Conservation (phyloP, 2,329 filamentous ascomycete species). For the Penicillium palitans region DNA sequence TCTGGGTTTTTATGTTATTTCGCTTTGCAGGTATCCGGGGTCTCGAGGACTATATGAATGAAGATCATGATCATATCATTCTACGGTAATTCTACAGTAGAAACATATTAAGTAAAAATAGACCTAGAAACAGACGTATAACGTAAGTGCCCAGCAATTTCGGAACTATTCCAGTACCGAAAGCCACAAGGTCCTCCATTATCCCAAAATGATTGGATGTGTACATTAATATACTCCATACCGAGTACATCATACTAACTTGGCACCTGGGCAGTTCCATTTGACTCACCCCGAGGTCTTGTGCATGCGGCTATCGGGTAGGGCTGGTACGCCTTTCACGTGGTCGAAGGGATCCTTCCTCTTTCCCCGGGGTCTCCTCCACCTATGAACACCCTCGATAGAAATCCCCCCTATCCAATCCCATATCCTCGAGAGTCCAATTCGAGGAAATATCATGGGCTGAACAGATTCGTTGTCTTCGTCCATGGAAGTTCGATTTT, state of each 20-base stretch:
- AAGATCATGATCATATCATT: background rate
- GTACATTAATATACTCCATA: background rate
- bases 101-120: background rate
- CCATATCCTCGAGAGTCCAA: background rate
- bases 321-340: constrained; percentile 13
- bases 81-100: background rate
- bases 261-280: background rate
- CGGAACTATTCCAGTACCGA: background rate
- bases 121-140: no score
- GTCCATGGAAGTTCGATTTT: constrained; percentile 1
- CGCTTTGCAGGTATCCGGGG: background rate
- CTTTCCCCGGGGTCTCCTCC: background rate
- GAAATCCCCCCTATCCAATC: background rate
- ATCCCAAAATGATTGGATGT: background rate
- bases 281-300: background rate
- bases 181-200: background rate
- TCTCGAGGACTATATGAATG: background rate
- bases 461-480: background rate
- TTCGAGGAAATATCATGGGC: constrained; percentile 3
- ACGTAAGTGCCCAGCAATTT: background rate
- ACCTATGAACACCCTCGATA: background rate
- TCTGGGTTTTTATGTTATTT: background rate
- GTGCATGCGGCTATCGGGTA: constrained; percentile 16
- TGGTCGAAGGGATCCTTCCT: background rate
- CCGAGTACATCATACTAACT: background rate